phyloP scores from a whole-genome alignment of 148 eudicot species.

The Cornus suecica region DNA sequence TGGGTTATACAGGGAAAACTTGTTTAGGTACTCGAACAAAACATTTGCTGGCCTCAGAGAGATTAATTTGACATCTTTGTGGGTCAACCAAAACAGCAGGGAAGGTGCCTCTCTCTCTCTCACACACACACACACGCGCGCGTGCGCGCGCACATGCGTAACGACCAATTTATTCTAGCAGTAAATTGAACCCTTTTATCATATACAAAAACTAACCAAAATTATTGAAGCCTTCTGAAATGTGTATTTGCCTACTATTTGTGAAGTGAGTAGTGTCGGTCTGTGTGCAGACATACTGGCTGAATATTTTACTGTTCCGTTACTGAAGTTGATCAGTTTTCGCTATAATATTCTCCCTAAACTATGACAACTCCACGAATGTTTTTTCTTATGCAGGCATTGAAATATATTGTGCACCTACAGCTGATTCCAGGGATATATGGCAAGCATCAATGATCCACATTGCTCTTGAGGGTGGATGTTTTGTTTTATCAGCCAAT shows the following conservation, averaged over 20 bases:
- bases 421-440: constrained; percentile 81
- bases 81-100: too few species aligned
- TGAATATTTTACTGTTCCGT: background rate
- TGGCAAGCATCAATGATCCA: constrained; percentile 99
- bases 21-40: too few species aligned
- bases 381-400: constrained; percentile 41
- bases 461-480: constrained; percentile 96
- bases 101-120: too few species aligned
- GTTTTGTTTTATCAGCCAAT: constrained; percentile 85
- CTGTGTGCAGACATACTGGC: background rate
- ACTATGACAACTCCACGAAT: background rate
- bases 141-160: too few species aligned
- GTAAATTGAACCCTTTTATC: background rate
- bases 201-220: background rate
- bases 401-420: constrained; percentile 98
- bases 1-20: too few species aligned
- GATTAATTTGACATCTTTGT: too few species aligned
- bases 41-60: too few species aligned
- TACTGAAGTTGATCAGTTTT: background rate
- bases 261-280: too few species aligned
- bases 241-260: background rate
- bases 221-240: background rate
- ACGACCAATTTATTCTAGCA: too few species aligned
- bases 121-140: too few species aligned
- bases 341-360: background rate